Base-by-base conservation (phyloP, 2,329 filamentous ascomycete genomes). In the Coniochaeta ligniaria region DNA sequence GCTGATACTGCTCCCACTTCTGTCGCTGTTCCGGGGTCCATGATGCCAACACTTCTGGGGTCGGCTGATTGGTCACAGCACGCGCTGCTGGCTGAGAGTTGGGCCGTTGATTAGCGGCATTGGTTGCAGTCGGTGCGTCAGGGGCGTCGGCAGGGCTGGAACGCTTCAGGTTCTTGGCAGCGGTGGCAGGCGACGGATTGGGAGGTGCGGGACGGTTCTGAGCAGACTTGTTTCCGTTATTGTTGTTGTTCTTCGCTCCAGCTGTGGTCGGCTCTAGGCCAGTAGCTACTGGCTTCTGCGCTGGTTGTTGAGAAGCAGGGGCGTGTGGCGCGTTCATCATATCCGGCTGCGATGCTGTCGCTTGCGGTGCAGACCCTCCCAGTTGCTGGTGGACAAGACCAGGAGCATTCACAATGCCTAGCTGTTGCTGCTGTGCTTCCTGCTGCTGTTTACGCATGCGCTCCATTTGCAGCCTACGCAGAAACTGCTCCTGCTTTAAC, bases 121-220 rank as follows among this genome's bases (percentile, higher is more conserved):
- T 57, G 63, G 43, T 58, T 52, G 61, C 58, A 47, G 64, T 56
- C 50, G 64, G 43, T 61, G 65, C 65, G 26, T 78, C 76, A n/a
- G 63, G 63, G 11, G 63, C 65, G 55, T 83, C 81, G 26, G 83
- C 81, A 3, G 74, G 71, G 58, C 73, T 80, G 4, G 80, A 73
- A 1, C 82, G 79, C 72, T 85, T 84, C 50, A 82, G 72, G 56
- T 73, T 79, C 68, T 80, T 83, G 28, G 71, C 68, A 9, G 71
- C 70, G 6, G 74, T 63, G 1, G 74, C 74, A 9, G 76, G 72
- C 5, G 78, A 75, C 17, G 72, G 70, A 52, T 74, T 74, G 5
- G 73, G 47, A 52, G 47, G 70, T 35, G 74, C 69, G 36, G 68
- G 57, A 50, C 75, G 76, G 54, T 70, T 75, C 60, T 71, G 75